Percentiles rank a stretch among this genome's conserved stretches.
These are phyloP conservation scores for Cucumis cinereus DNA, from an alignment of 306 rosid genomes.

Conservation along the genomic window DNA sequence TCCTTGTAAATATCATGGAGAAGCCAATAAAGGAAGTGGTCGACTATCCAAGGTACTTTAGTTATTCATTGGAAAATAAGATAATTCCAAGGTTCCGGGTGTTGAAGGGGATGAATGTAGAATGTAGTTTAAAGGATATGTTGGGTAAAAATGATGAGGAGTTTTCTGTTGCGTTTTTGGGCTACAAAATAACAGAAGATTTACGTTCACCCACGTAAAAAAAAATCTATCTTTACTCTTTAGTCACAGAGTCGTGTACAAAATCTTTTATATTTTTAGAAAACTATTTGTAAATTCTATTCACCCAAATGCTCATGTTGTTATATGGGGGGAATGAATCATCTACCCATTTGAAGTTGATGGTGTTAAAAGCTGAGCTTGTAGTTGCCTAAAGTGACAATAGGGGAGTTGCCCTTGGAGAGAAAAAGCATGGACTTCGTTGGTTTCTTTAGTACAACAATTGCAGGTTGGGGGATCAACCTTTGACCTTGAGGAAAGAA, in stretches of 20 bases:
- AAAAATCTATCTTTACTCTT: background rate
- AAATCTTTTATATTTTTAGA: background rate
- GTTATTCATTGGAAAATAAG: slow-evolving; percentile 85
- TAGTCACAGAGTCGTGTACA: background rate
- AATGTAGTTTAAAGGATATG: slow-evolving; percentile 70
- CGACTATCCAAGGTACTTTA: slow-evolving; percentile 74
- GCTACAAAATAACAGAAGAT: slow-evolving; percentile 12
- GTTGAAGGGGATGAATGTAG: slow-evolving; percentile 44
- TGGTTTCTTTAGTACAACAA: no score
- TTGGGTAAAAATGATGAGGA: slow-evolving; percentile 75
- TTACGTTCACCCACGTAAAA: slow-evolving; percentile 5
- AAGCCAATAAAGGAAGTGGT: slow-evolving; percentile 66
- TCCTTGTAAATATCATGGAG: slow-evolving; percentile 64
- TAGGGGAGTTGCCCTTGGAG: background rate
- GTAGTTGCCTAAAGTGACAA: background rate
- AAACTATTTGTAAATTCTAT: background rate
- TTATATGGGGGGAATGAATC: background rate
- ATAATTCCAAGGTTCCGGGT: slow-evolving; percentile 74
- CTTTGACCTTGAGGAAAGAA: no score
- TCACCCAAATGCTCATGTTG: background rate
- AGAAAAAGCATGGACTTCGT: background rate
- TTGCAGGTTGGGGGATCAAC: no score
- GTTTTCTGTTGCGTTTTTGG: slow-evolving; percentile 47
- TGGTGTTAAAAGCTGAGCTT: background rate
- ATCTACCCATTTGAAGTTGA: background rate